Conservation (phyloP, 2,329 filamentous ascomycete species). For the Aspergillus tubingensis region DNA sequence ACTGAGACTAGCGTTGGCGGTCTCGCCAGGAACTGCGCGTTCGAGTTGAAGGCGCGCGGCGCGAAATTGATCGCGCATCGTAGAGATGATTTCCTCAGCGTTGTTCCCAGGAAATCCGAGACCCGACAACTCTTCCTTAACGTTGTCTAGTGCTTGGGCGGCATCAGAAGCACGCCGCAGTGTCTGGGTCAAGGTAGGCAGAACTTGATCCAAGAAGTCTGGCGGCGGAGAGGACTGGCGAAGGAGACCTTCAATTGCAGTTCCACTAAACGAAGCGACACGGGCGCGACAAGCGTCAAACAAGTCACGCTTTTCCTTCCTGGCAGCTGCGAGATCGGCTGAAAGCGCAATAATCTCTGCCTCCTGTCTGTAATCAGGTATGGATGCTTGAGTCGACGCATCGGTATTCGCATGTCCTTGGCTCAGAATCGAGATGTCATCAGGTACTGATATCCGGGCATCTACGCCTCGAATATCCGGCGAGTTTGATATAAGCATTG, state of each 20-base stretch:
- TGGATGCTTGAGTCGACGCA: constrained; percentile 22
- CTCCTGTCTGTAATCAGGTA: constrained; percentile 17
- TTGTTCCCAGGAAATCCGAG: constrained; percentile 43
- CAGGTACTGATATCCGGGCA: constrained; percentile 14
- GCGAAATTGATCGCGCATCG: constrained; percentile 44
- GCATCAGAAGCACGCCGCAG: constrained; percentile 43
- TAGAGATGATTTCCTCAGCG: constrained; percentile 34
- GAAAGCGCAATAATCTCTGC: constrained; percentile 34
- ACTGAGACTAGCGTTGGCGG: constrained; percentile 36
- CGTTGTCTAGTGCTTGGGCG: constrained; percentile 36
- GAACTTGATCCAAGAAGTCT: constrained; percentile 41
- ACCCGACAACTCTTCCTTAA: constrained; percentile 38
- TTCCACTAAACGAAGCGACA: constrained; percentile 27
- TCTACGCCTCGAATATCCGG: constrained; percentile 30
- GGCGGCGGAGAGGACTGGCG: constrained; percentile 39
- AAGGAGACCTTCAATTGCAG: constrained; percentile 22
- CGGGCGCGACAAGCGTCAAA: constrained; percentile 43
- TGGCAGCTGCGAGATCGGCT: constrained; percentile 42
- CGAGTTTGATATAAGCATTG: constrained; percentile 35
- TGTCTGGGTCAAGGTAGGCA: constrained; percentile 38
- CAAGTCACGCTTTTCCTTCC: constrained; percentile 41
- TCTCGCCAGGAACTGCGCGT: constrained; percentile 47
- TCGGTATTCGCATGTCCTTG: constrained; percentile 16
- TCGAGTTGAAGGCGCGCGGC: constrained; percentile 49
- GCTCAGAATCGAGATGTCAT: constrained; percentile 21